These are phyloP conservation scores for Hippophae rhamnoides DNA, from an alignment of 306 rosid genomes.

Conservation along the genomic window DNA sequence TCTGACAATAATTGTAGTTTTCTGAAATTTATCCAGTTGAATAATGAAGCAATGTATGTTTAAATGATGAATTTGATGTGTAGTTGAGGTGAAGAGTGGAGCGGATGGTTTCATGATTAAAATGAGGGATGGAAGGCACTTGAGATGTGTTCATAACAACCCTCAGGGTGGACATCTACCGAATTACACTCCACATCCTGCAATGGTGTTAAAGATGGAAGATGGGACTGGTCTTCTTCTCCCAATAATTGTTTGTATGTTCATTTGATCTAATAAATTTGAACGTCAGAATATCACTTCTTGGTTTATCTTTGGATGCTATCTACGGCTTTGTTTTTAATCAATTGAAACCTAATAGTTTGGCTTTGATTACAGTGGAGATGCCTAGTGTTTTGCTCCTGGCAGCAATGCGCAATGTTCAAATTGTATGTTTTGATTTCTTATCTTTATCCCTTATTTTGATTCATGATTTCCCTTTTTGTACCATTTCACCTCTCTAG, in stretches of 20 bases:
- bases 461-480: background rate
- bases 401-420: conserved; percentile 95
- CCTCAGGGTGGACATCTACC: conserved; percentile 95
- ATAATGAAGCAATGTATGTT: conserved; percentile 5
- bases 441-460: conserved; percentile 2
- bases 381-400: conserved; percentile 86
- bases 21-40: background rate
- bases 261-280: conserved; percentile 6
- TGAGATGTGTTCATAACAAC: conserved; percentile 84
- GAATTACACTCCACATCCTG: conserved; percentile 96
- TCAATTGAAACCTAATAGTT: conserved; percentile 18
- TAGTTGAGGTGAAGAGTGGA: conserved; percentile 99
- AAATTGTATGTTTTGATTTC: conserved; percentile 47
- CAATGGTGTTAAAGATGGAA: conserved; percentile 94
- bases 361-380: conserved; percentile 65
- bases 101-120: conserved; percentile 84
- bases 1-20: background rate
- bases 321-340: conserved; percentile 7
- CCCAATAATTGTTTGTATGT: conserved; percentile 97
- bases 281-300: conserved; percentile 6
- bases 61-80: conserved; percentile 16
- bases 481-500: conserved; percentile 4
- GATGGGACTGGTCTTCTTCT: conserved; percentile 96
- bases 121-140: conserved; percentile 94
- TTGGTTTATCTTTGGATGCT: conserved; percentile 6